Percentiles rank a stretch among this genome's conserved stretches.
Evolutionary conservation across 73 alveolate species (phyloP).

Genomic region (Paramecium sonneborni): DNA sequence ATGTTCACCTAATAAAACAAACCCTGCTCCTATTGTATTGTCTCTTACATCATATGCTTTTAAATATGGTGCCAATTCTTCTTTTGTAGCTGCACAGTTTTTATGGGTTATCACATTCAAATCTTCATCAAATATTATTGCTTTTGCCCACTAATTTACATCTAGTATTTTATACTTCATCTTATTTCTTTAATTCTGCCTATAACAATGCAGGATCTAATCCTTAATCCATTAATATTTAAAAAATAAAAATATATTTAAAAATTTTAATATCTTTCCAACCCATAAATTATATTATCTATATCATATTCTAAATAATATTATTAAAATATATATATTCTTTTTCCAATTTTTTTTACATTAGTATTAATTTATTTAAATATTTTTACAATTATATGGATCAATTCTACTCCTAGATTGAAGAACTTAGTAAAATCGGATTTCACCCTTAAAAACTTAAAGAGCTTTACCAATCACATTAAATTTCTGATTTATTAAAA

Average conservation of each 20-base stretch:
- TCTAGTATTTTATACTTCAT: neutral
- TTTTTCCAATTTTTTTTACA: neutral
- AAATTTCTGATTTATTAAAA: neutral
- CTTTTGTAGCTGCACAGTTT: slow-evolving; percentile 56
- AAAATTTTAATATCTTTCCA: neutral
- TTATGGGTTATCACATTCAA: slow-evolving; percentile 61
- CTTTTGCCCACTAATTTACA: slow-evolving; percentile 68
- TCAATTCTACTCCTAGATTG: neutral
- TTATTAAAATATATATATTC: slow-evolving; percentile 5
- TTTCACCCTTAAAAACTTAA: neutral
- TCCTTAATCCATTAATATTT: slow-evolving; percentile 27
- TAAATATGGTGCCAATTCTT: slow-evolving; percentile 63
- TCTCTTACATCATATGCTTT: slow-evolving; percentile 71
- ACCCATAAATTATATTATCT: neutral
- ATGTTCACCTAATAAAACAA: slow-evolving; percentile 74
- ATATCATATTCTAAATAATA: neutral
- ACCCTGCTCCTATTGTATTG: slow-evolving; percentile 72
- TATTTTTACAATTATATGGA: neutral
- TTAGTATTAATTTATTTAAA: neutral
- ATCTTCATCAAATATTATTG: slow-evolving; percentile 70
- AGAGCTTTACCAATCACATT: neutral
- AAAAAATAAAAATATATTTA: neutral
- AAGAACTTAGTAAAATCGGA: neutral
- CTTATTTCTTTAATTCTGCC: slow-evolving; percentile 40
- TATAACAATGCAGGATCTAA: slow-evolving; percentile 20